These are phyloP conservation scores for Cryoendolithus antarcticus DNA, from an alignment of 2,329 filamentous ascomycete species.

Conservation along the genomic window DNA sequence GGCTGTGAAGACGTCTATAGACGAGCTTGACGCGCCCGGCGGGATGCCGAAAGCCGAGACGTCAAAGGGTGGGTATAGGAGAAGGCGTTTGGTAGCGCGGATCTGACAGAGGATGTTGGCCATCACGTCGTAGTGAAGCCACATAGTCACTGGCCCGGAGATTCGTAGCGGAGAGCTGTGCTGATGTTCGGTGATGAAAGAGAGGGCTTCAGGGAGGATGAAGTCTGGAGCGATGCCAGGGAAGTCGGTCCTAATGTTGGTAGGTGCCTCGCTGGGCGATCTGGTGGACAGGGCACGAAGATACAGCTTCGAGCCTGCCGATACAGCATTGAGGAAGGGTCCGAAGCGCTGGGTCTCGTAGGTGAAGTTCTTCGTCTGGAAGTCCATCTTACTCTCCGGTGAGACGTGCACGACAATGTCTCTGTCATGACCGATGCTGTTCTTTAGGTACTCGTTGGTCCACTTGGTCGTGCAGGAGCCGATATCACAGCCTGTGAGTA, in stretches of 20 bases:
- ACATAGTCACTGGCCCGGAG: constrained; percentile 71
- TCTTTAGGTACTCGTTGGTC: constrained; percentile 55
- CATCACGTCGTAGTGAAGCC: constrained; percentile 91
- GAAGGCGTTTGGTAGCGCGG: constrained; percentile 56
- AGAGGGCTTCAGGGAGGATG: constrained; percentile 49
- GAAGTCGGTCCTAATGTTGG: constrained; percentile 59
- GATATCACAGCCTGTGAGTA: constrained; percentile 54
- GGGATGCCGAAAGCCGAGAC: constrained; percentile 57
- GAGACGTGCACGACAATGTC: constrained; percentile 66
- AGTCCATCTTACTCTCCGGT: constrained; percentile 56
- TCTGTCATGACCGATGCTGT: constrained; percentile 47
- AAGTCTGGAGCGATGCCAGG: constrained; percentile 60
- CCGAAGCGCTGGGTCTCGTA: constrained; percentile 59
- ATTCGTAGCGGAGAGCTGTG: constrained; percentile 73
- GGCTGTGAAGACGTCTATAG: constrained; percentile 52
- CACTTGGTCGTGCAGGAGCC: constrained; percentile 57
- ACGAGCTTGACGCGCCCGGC: constrained; percentile 69
- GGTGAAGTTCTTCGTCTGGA: constrained; percentile 69
- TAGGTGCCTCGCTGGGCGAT: constrained; percentile 55
- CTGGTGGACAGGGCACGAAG: constrained; percentile 63
- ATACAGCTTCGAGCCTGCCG: constrained; percentile 54
- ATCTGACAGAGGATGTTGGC: constrained; percentile 79
- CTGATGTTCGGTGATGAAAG: constrained; percentile 44
- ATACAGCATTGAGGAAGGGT: constrained; percentile 50
- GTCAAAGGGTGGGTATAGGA: constrained; percentile 69